Evolutionary conservation across 139 green algal species (phyloP).

Genomic region (Ettlia oleoabundans): DNA sequence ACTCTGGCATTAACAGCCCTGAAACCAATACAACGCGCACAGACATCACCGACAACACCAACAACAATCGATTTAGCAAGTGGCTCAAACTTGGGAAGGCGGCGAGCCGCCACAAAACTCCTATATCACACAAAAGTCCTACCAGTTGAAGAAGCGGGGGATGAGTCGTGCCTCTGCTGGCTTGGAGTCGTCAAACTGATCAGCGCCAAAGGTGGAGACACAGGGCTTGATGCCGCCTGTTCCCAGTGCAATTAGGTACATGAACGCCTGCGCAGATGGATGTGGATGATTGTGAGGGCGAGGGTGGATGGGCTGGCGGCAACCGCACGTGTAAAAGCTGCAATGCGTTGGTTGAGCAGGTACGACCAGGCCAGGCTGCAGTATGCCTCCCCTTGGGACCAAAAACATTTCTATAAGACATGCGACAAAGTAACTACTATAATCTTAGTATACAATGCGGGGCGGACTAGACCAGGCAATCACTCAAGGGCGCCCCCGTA

Average conservation of each 20-base stretch:
- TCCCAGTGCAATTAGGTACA: conserved; percentile 90
- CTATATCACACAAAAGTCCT: background rate
- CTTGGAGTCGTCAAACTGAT: conserved; percentile 86
- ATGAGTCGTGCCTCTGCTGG: conserved; percentile 60
- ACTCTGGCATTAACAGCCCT: background rate
- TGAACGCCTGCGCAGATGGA: conserved; percentile 59
- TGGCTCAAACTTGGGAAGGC: too few species aligned
- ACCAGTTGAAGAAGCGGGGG: conserved; percentile 95
- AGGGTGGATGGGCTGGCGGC: too few species aligned
- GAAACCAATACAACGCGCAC: background rate
- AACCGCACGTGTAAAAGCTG: background rate
- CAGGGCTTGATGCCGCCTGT: conserved; percentile 98
- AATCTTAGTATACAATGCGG: too few species aligned
- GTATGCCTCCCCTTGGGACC: too few species aligned
- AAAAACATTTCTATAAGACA: background rate
- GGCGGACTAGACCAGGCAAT: too few species aligned
- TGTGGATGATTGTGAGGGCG: too few species aligned
- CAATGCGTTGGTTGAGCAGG: too few species aligned
- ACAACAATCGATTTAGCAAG: too few species aligned
- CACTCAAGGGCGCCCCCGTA: too few species aligned
- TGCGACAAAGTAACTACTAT: too few species aligned
- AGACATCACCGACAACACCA: background rate
- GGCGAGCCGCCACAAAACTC: too few species aligned
- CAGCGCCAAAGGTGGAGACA: conserved; percentile 63
- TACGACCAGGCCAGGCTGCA: too few species aligned